Evolutionary conservation across 768 basidiomycete species (phyloP), one percentile per base, ranked within the genome.

Genomic region (Exsudoporus frostii): DNA sequence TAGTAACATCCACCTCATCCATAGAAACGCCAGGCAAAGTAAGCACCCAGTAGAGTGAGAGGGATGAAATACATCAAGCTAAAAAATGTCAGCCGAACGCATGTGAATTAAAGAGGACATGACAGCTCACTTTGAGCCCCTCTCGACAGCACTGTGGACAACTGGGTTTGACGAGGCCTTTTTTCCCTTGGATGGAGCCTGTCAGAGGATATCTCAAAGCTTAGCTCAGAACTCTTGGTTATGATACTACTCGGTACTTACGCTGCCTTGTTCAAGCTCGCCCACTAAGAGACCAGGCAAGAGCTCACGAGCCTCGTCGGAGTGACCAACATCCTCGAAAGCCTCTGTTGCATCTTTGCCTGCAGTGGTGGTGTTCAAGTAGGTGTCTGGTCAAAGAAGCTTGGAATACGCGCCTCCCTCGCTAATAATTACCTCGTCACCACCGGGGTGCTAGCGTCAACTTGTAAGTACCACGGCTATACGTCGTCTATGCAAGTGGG

Each of bases 281-380:
- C 95, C 95, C 47, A 97, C 77, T 38, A 84, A 74, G 80, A 97
- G 83, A 59, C 72, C 85, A 17, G 82, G 82, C 48, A 98, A 79
- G 53, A 95, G 80, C 13, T 79, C 87, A 48, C 97, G 86, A 24
- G 97, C 97, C 74, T 99, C 97, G 62, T 98, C 96, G 1, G 95
- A 98, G 80, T 98, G 97, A 29, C 97, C 97, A 29, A 99, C 96
- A 70, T 99, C 97, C 75, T 98, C 96, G 66, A 99, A 99, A 7
- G 97, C 93, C 66, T 98, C 97, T 32, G 96, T 95, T 22, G 96
- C 95, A 70, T 98, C 94, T 70, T 89, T 86, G 63, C 90, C 93
- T 95, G 72, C 19, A 56, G 58, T 36, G 46, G 40, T 30, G 17
- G n/a, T 43, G n/a, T 54, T 48, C 30, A 42, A 15, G 22, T 27